Conservation (phyloP, 495 filamentous ascomycete genomes). For the Entonaema liquescens region DNA sequence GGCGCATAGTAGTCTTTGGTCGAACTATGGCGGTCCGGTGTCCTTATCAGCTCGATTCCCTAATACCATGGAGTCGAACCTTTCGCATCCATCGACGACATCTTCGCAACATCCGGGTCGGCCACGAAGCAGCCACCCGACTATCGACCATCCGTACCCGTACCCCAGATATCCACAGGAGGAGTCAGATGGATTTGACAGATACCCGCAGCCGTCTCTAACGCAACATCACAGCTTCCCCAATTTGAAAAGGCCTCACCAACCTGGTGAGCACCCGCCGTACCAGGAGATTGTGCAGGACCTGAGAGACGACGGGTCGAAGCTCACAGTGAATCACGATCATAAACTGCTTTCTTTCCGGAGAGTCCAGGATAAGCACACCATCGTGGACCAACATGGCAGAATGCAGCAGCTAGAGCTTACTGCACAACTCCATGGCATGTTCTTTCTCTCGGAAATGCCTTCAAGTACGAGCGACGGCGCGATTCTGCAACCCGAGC, state of each 20-base stretch:
- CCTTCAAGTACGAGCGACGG: conserved; percentile 73
- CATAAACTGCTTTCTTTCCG: conserved; percentile 65
- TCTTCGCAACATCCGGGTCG: conserved; percentile 55
- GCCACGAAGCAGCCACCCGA: conserved; percentile 52
- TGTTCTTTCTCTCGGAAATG: conserved; percentile 95
- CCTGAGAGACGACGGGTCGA: conserved; percentile 61
- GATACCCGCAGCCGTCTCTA: conserved; percentile 56
- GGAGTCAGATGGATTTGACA: conserved; percentile 56
- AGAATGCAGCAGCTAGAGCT: conserved; percentile 67
- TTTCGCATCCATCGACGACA: conserved; percentile 48
- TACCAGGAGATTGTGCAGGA: conserved; percentile 65
- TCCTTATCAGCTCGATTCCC: conserved; percentile 57
- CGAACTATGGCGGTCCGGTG: conserved; percentile 60
- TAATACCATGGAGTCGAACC: conserved; percentile 54
- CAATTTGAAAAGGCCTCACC: conserved; percentile 61
- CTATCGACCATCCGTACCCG: conserved; percentile 53
- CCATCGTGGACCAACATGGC: conserved; percentile 63
- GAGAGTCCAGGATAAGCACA: conserved; percentile 63
- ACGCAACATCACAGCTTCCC: conserved; percentile 63
- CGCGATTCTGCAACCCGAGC: conserved; percentile 72
- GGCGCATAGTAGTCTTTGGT: conserved; percentile 59
- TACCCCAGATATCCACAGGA: conserved; percentile 54
- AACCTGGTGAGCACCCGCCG: conserved; percentile 49
- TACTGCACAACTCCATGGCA: conserved; percentile 88
- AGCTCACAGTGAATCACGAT: conserved; percentile 63